Evolutionary conservation across 441 rosid genomes (phyloP), one percentile per base, ranked within the genome.

Genomic region (Raphanus hybrid): DNA sequence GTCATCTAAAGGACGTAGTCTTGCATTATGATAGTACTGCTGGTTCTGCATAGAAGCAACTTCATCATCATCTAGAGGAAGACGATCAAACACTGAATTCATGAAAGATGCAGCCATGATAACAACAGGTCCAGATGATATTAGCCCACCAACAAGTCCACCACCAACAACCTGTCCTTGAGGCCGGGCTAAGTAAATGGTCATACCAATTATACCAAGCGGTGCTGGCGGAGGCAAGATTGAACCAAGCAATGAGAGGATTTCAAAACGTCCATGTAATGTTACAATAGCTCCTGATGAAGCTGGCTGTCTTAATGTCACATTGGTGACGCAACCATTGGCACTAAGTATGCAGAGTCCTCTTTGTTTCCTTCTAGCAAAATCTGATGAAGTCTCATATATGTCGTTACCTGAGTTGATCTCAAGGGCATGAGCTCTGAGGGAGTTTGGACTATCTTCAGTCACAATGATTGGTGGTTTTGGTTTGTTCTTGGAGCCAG

Each of bases 131-230:
- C 94, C 94, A 0, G 94, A 90, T 37, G 92, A 90, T 26, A 88
- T 82, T 11, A 90, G 84, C 64, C 90, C 79, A 52, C 92, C 92
- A 29, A 85, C 90, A 10, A 90, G 87, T 9, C 76, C 88, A 62
- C 95, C 95, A 18, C 95, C 92, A 45, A 88, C 90, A 18, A 90
- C 89, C 73, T 90, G 95, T 15, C 92, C 95, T 32, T 90, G 95
- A 48, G 87, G 85, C 54, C 95, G 90, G 2, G 92, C 85, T 11
- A 90, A 74, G 86, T 88, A 88, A 67, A 90, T 84, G 66, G 89
- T 88, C 37, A 90, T 73, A 71, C 94, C 92, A 0, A 89, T 86
- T 29, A 88, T 85, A 35, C 90, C 92, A 3, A 89, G 87, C 0
- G 91, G 94, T 41, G 92, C 87, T 7, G 92, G 94, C 20, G 92